phyloP scores from a whole-genome alignment of 140 eudicot species.

The Stevia rebaudiana region DNA sequence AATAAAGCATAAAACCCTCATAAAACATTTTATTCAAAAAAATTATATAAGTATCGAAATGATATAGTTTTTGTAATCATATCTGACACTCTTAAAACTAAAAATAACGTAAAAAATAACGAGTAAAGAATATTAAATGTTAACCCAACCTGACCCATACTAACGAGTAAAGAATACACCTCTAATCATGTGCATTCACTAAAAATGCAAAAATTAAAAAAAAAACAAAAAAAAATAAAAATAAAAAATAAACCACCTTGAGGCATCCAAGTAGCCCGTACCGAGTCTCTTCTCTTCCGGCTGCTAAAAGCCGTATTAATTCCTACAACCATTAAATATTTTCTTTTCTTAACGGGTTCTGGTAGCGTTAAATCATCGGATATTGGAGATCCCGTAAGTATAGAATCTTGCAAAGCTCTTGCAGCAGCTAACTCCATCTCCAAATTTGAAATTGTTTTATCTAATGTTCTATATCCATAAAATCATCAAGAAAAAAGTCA shows the following conservation, averaged over 20 bases:
- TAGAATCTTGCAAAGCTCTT: conserved; percentile 83
- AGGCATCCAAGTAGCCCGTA: conserved; percentile 98
- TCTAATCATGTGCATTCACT: neutral
- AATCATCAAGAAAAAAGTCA: conserved; percentile 3
- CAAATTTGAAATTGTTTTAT: conserved; percentile 78
- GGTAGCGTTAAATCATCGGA: conserved; percentile 52
- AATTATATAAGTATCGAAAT: neutral
- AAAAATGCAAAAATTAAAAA: no score
- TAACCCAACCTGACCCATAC: neutral
- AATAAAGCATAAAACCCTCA: neutral
- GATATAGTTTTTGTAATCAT: neutral
- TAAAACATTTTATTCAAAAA: neutral
- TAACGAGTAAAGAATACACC: neutral
- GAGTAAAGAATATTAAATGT: neutral
- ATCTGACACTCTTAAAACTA: neutral
- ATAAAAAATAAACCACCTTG: conserved; percentile 42
- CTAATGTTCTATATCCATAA: conserved; percentile 53
- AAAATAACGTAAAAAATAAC: neutral
- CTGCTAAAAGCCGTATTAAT: conserved; percentile 95
- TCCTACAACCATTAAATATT: conserved; percentile 86
- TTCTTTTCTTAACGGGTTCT: conserved; percentile 62
- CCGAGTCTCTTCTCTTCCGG: conserved; percentile 91
- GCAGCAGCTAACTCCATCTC: conserved; percentile 98
- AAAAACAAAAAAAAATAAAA: no score
- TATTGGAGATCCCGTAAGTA: conserved; percentile 74